Evolutionary conservation across 129 eudicot genomes (phyloP).

Genomic region (Centrapalus pauciflorus): DNA sequence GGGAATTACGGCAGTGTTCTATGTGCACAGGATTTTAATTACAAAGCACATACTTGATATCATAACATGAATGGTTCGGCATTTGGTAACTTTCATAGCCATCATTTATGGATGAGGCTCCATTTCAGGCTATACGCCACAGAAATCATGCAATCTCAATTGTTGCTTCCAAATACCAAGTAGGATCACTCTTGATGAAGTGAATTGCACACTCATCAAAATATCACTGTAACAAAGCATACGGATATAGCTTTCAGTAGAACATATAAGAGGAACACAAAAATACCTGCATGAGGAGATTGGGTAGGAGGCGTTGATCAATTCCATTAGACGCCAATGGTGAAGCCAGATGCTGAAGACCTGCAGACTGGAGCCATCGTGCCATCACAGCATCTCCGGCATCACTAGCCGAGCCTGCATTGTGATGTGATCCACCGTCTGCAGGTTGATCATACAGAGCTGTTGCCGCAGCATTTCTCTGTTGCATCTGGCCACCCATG

Average conservation of each 20-base stretch:
- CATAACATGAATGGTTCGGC: background rate
- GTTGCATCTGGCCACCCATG: conserved; percentile 99
- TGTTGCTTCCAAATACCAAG: background rate
- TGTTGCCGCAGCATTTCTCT: conserved; percentile 80
- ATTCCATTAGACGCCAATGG: conserved; percentile 74
- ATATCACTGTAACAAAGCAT: background rate
- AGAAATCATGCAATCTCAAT: background rate
- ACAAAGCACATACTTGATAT: background rate
- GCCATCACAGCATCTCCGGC: conserved; percentile 99
- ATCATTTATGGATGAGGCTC: background rate
- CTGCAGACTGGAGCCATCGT: conserved; percentile 98
- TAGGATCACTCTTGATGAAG: background rate
- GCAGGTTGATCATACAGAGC: conserved; percentile 92
- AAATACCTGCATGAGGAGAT: conserved; percentile 91
- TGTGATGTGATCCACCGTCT: conserved; percentile 40
- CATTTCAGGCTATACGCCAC: background rate
- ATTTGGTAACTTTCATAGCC: background rate
- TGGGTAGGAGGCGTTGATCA: conserved; percentile 69
- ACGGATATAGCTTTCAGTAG: background rate
- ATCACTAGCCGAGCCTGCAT: conserved; percentile 52
- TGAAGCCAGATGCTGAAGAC: conserved; percentile 99
- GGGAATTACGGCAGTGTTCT: background rate
- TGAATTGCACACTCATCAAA: background rate
- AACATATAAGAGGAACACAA: background rate
- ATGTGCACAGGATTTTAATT: background rate